Conservation (phyloP, 2,329 filamentous ascomycete genomes). For the Microascus cirrosus region DNA sequence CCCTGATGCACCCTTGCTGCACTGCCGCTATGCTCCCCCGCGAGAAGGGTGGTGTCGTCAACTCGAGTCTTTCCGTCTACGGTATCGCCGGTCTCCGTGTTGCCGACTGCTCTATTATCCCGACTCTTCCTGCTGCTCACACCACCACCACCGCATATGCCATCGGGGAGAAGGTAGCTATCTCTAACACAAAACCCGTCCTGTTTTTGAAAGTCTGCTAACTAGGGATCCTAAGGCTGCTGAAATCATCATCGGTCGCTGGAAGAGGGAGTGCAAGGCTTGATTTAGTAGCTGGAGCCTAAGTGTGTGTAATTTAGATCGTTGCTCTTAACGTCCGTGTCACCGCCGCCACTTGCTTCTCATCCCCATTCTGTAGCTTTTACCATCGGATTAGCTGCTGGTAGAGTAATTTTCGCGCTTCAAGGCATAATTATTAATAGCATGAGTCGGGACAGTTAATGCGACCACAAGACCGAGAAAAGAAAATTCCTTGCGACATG, state of each 20-base stretch:
- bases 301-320: no score
- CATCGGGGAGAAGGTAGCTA: constrained; percentile 37
- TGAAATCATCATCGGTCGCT: constrained; percentile 3
- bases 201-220: neutral
- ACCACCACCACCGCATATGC: constrained; percentile 39
- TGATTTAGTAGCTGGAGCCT: neutral
- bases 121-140: constrained; percentile 19
- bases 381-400: no score
- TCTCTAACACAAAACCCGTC: neutral
- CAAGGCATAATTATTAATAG: no score
- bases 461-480: no score
- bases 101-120: constrained; percentile 15
- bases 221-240: constrained; percentile 1
- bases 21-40: constrained; percentile 31
- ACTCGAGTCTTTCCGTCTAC: constrained; percentile 20
- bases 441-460: no score
- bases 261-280: neutral
- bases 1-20: constrained; percentile 28
- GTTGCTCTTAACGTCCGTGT: no score
- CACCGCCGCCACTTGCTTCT: no score
- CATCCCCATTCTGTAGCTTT: no score
- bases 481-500: no score
- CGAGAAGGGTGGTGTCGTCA: constrained; percentile 22
- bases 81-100: constrained; percentile 19
- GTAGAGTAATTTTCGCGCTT: no score